phyloP scores from a whole-genome alignment of 225 moss, liverwort and hornwort species.

The Pseudisothecium myosuroides region DNA sequence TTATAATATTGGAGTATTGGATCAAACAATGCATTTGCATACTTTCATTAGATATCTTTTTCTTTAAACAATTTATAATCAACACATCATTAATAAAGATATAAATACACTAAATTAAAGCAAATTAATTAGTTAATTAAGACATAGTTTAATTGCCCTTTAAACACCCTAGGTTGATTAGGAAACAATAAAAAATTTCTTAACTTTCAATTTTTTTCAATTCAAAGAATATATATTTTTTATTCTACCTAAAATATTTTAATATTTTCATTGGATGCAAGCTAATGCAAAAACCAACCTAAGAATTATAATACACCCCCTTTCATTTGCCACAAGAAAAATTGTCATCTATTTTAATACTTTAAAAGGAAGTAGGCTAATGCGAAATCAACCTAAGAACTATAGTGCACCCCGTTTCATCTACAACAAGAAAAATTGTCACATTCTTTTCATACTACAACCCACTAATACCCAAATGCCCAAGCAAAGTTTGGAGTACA shows the following conservation, averaged over 20 bases:
- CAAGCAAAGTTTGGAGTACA: no score
- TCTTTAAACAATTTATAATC: neutral
- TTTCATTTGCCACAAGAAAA: neutral
- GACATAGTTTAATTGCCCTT: no score
- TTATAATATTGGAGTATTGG: neutral
- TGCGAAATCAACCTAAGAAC: neutral
- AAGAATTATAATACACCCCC: no score
- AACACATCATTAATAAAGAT: neutral
- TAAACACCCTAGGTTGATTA: no score
- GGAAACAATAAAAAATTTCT: accelerated
- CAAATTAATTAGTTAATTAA: neutral
- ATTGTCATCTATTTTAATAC: neutral
- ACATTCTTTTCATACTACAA: neutral
- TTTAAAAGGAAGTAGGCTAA: neutral
- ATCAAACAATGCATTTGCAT: neutral
- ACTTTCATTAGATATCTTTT: neutral
- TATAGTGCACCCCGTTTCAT: neutral
- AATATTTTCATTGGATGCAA: neutral
- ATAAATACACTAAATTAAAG: neutral
- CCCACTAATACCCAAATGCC: neutral
- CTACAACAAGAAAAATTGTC: no score
- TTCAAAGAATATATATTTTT: no score
- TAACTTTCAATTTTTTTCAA: neutral
- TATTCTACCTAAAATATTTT: no score
- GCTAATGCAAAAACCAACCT: neutral